Base-by-base conservation (phyloP, 2,329 filamentous ascomycete genomes). In the Pseudocercospora pini-densiflorae region DNA sequence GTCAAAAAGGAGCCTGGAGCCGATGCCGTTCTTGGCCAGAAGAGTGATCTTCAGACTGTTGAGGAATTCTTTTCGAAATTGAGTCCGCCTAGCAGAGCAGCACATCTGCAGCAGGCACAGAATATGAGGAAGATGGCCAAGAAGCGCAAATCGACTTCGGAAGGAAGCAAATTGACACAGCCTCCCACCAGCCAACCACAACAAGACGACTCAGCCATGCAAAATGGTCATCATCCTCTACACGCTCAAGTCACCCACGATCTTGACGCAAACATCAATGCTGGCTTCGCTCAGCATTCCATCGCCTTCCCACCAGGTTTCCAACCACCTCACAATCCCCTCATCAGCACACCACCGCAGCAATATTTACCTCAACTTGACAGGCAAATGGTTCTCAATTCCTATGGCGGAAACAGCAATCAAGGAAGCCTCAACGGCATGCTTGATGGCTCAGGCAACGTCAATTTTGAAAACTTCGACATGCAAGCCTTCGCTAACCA, bases 61-160 rank as follows among this genome's bases (percentile, higher is more conserved):
- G 94, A 97, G 74, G 93, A 98, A 72, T 97, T 96, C 80, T 94
- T 98, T 76, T 91, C 92, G 5, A 92, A 89, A 58, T 82, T 97
- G 43, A 91, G 90, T 0, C 90, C 91, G 12, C 86, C 85, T 0
- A 83, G 69, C 62, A 68, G 74, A 64, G 70, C 73, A 79, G 76
- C 81, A 10, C 67, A 67, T 21, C 33, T 63, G 21, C 68, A 68
- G 31, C 65, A 69, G 57, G 66, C 65, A 23, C 64, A 78, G 77
- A 66, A 80, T 82, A 45, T 65, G 55, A 70, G 66, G 70, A 77
- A 72, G 65, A 63, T 43, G 24, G 69, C 68, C 62, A 75, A 74
- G 69, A 78, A 75, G 68, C 72, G 75, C 59, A 72, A 68, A 19
- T 75, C 70, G 61, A 78, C 71, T 49, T 73, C 71, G 16, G 70